Evolutionary conservation across 106 monocot genomes (phyloP), one percentile per base, ranked within the genome.

Genomic region (Phalaenopsis equestris): DNA sequence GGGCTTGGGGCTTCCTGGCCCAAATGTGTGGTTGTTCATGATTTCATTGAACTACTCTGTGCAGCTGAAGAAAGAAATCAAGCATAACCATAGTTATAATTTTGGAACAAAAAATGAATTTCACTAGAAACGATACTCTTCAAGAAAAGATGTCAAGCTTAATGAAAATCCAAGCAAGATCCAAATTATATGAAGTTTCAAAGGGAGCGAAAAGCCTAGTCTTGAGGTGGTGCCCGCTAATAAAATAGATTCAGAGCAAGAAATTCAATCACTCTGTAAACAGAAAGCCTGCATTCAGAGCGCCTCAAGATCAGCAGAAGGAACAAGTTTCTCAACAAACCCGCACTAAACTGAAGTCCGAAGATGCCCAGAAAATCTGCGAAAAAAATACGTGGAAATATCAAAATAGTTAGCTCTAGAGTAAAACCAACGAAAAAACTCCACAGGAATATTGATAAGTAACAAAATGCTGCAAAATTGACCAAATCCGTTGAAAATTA

Each of bases 1-100:
- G 73, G 97, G 79, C 55, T 90, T 91, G 65, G 93, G 86, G 76
- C 89, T 90, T 79, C 85, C 90, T 55, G 80, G 75, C 47, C 92
- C 90, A 85, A 88, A 87, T 83, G 85, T 78, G 52, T 82, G 90
- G 48, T 47, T 90, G 75, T 77, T 94, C 94, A 94, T 98, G 56
- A 81, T 85, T 49, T 38, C 80, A 90, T 87, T 39, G 46, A 81
- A 41, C 21, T 68, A 56, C 30, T 42, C 78, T 73, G 72, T 84
- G 72, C 58, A 43, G 38, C 24, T 42, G 42, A 45, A 43, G 74
- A 74, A 52, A 76, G 76, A 76, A 48, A 49, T 49, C 47, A 52
- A 24, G 21, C 74, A 75, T 18, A 45, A 48, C 30, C 76, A 48
- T 30, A 76, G 12, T 21, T 24, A 49, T 19, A 49, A 49, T 76